These are phyloP conservation scores for Isabelozyma heimii DNA, from an alignment of 805 yeast genomes.

Conservation along the genomic window DNA sequence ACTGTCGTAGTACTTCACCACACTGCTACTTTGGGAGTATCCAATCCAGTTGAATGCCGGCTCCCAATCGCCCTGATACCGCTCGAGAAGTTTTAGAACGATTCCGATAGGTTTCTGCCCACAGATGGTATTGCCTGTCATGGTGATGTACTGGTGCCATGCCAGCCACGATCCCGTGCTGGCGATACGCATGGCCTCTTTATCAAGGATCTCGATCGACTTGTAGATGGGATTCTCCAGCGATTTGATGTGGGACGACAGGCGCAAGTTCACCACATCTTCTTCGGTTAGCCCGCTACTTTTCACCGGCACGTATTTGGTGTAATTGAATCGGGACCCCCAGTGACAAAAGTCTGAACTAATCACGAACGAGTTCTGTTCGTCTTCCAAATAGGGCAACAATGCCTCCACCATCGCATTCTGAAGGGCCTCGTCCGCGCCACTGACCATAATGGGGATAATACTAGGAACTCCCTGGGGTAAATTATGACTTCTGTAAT, in stretches of 20 bases:
- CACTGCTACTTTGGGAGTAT: conserved; percentile 73
- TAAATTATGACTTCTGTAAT: conserved; percentile 41
- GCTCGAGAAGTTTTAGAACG: conserved; percentile 54
- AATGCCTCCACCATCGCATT: conserved; percentile 46
- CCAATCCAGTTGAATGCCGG: conserved; percentile 65
- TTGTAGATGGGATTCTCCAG: conserved; percentile 53
- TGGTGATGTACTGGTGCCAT: conserved; percentile 66
- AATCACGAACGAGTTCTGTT: conserved; percentile 65
- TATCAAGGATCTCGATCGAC: conserved; percentile 75
- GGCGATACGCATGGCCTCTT: conserved; percentile 62
- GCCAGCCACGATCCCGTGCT: conserved; percentile 50
- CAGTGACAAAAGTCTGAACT: conserved; percentile 96
- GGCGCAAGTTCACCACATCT: conserved; percentile 2
- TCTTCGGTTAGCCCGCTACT: not conserved
- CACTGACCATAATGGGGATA: conserved; percentile 78
- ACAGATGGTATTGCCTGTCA: conserved; percentile 87
- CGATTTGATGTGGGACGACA: conserved; percentile 3
- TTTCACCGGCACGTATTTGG: conserved; percentile 24
- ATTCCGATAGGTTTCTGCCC: conserved; percentile 83
- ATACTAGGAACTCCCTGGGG: conserved; percentile 43
- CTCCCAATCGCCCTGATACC: conserved; percentile 5
- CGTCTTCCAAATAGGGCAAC: conserved; percentile 51
- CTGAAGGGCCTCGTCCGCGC: conserved; percentile 24
- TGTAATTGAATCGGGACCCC: conserved; percentile 51
- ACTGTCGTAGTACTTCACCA: conserved; percentile 48